phyloP scores from a whole-genome alignment of 2,329 filamentous ascomycete genomes.

The Clarireedia homoeocarpa region DNA sequence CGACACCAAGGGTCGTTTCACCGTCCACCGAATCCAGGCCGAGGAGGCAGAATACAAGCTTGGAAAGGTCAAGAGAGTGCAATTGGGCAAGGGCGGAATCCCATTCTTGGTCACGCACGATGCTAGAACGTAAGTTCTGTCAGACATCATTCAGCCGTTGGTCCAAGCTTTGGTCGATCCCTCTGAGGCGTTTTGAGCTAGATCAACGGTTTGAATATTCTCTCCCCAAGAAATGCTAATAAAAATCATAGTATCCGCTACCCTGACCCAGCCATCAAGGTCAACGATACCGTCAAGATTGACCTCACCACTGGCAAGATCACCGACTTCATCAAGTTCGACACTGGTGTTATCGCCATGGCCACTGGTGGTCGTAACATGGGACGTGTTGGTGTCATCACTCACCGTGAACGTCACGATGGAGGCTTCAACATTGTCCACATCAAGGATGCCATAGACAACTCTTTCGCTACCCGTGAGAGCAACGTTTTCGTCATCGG shows the following conservation, averaged over 20 bases:
- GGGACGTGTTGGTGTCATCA: conserved; percentile 99
- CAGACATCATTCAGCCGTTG: conserved; percentile 99
- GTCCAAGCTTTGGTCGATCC: conserved; percentile 90
- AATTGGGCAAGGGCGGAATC: conserved; percentile 98
- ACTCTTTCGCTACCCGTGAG: conserved; percentile 99
- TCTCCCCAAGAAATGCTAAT: conserved; percentile 27
- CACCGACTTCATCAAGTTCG: conserved; percentile 95
- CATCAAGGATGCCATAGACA: conserved; percentile 99
- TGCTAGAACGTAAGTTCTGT: conserved; percentile 99
- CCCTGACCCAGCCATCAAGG: conserved; percentile 96
- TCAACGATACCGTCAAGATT: conserved; percentile 99
- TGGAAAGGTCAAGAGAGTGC: conserved; percentile 99
- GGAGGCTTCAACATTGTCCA: conserved; percentile 99
- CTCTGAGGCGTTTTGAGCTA: conserved; percentile 23
- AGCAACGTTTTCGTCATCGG: conserved; percentile 99
- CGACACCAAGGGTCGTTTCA: conserved; percentile 99
- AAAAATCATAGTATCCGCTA: conserved; percentile 76
- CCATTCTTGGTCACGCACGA: conserved; percentile 99
- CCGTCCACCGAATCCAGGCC: conserved; percentile 96
- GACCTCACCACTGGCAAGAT: conserved; percentile 97
- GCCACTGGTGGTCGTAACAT: conserved; percentile 99
- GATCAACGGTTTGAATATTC: conserved; percentile 30
- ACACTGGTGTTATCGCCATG: conserved; percentile 97
- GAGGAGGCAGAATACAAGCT: conserved; percentile 99
- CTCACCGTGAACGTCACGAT: conserved; percentile 99